Conservation (phyloP, 2,329 filamentous ascomycete genomes). For the Calonectria naviculata region DNA sequence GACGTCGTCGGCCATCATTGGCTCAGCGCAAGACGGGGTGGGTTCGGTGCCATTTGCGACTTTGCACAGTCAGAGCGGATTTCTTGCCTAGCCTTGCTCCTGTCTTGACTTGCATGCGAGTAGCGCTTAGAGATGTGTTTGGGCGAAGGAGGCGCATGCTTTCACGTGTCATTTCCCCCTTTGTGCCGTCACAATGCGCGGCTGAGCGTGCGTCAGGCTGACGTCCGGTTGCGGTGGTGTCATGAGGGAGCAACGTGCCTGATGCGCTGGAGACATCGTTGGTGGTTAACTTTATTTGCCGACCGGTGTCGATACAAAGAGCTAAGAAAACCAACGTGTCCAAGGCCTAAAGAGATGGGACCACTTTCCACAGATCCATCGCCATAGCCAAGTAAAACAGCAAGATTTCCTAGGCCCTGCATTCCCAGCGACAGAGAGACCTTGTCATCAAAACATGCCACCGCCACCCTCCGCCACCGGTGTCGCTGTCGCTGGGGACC, state of each 20-base stretch:
- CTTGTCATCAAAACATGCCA: slow-evolving; percentile 20
- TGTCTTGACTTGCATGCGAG: neutral
- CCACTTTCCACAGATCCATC: slow-evolving; percentile 2
- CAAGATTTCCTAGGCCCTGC: neutral
- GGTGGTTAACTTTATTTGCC: neutral
- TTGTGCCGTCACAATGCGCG: neutral
- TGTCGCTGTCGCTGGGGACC: slow-evolving; percentile 20
- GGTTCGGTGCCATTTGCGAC: neutral
- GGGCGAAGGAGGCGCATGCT: neutral
- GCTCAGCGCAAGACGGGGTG: neutral
- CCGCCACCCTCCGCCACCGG: slow-evolving; percentile 16
- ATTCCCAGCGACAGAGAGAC: neutral
- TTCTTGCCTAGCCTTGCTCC: neutral
- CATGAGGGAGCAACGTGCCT: neutral
- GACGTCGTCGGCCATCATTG: slow-evolving; percentile 24
- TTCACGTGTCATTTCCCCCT: neutral
- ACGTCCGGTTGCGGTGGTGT: slow-evolving; percentile 10
- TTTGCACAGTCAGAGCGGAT: neutral
- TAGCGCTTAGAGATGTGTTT: neutral
- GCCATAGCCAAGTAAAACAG: neutral
- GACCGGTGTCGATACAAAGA: neutral
- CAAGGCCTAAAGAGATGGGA: slow-evolving; percentile 1
- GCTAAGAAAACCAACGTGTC: neutral
- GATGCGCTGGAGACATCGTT: neutral
- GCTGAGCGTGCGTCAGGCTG: neutral